Conservation (phyloP, 2,329 filamentous ascomycete species). For the Stachybotrys echinatus region DNA sequence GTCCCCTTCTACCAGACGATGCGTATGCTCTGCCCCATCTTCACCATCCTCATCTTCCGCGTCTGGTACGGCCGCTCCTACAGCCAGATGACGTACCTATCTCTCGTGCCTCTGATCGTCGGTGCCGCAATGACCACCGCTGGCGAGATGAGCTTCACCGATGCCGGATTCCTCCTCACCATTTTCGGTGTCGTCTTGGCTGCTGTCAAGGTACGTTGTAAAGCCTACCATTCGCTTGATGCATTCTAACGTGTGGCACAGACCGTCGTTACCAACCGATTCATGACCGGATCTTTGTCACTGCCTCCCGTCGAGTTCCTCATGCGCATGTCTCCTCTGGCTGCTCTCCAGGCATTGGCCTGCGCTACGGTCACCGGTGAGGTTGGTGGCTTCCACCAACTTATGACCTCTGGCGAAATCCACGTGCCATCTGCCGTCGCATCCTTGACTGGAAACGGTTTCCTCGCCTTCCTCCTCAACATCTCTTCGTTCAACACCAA, state of each 20-base stretch:
- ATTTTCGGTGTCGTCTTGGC: conserved; percentile 49
- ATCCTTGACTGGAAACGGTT: conserved; percentile 44
- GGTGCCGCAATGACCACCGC: conserved; percentile 56
- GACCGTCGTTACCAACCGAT: conserved; percentile 58
- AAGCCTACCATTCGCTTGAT: background rate
- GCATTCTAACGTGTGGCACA: conserved; percentile 16
- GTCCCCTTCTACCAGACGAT: conserved; percentile 64
- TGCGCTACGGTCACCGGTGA: conserved; percentile 50
- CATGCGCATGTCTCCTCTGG: conserved; percentile 58
- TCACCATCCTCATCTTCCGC: conserved; percentile 57
- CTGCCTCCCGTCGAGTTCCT: conserved; percentile 56
- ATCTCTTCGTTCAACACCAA: conserved; percentile 54
- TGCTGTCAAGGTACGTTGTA: conserved; percentile 41
- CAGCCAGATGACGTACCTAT: conserved; percentile 50
- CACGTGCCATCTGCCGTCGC: conserved; percentile 30
- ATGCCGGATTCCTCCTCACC: conserved; percentile 49
- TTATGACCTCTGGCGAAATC: conserved; percentile 27
- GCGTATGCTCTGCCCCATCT: conserved; percentile 55
- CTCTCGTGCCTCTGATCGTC: conserved; percentile 54
- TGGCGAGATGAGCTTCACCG: conserved; percentile 59
- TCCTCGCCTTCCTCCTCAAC: conserved; percentile 51
- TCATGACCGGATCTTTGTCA: conserved; percentile 56
- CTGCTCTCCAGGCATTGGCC: conserved; percentile 47
- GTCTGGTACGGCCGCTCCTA: conserved; percentile 50
- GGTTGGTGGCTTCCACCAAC: conserved; percentile 32